Base-by-base conservation (phyloP, 2,329 filamentous ascomycete genomes). In the Neonectria hederae region DNA sequence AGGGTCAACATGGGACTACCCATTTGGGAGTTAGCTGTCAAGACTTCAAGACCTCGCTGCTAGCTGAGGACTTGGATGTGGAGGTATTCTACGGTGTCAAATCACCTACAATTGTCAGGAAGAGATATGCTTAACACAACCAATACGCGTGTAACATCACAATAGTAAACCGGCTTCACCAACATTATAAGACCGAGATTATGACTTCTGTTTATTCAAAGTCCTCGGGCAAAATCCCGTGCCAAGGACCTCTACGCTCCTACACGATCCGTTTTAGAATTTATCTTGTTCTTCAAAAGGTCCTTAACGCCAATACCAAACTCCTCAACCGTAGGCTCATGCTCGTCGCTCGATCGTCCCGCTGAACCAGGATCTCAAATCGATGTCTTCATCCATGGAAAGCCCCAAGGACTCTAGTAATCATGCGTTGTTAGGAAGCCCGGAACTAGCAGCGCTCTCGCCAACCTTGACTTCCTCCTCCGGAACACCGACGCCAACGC, bases 381-480 rank as follows among this genome's bases (percentile, higher is more conserved):
- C 19, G 3, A 26, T 26, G 26, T 43, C 24, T 58, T 28, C 42
- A 32, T 43, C 40, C 43, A 43, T 19, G 30, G 13, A 45, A 21
- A 9, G 21, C 9, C 3, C 52, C 17, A 17, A 17, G n/a, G 14
- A 52, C 2, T 21, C 30, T 38, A 14, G 54, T 52, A 28, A 45
- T 63, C 54, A 68, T 1, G 60, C 32, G 13, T 58, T 68, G 24
- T 69, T 62, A n/a, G 59, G 66, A 19, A 78, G 68, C 19, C 76
- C 75, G 17, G 76, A 74, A 69, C 85, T 88, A 1, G 86, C 85
- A 1, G 87, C 87, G 66, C 87, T 89, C 78, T 90, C 87, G 2
- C 87, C 87, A 28, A 90, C 86, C 55, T 82, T 82, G 46, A 90
- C 76, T 72, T 88, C 87, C 51, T 89, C 86, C 46, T 89, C 87